Evolutionary conservation across 805 yeast species (phyloP).

Genomic region (Myxozyma vanderwaltii): DNA sequence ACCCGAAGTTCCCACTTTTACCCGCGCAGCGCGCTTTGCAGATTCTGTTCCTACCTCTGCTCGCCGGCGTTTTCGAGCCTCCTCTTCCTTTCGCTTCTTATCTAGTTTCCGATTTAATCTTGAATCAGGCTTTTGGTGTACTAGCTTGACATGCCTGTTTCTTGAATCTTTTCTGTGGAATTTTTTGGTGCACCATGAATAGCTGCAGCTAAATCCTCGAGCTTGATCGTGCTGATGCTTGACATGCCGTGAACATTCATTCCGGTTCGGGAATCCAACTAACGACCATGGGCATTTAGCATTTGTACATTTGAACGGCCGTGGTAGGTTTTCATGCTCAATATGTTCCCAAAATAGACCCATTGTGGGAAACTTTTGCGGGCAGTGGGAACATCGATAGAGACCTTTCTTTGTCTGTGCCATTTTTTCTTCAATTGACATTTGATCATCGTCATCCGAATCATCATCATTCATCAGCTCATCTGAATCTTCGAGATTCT

Average conservation of each 20-base stretch:
- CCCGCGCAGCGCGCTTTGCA: background rate
- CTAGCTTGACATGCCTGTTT: slow-evolving; percentile 44
- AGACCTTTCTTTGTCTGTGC: slow-evolving; percentile 44
- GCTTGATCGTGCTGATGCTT: slow-evolving; percentile 38
- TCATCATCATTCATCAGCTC: slow-evolving; percentile 10
- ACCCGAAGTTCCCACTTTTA: background rate
- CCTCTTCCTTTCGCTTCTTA: slow-evolving; percentile 35
- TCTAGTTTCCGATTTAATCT: slow-evolving; percentile 44
- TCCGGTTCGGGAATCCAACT: slow-evolving; percentile 46
- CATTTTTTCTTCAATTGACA: slow-evolving; percentile 14
- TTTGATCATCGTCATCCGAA: slow-evolving; percentile 3
- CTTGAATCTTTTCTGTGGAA: slow-evolving; percentile 43
- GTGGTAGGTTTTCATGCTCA: slow-evolving; percentile 40
- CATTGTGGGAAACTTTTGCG: slow-evolving; percentile 41
- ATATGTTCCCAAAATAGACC: slow-evolving; percentile 44
- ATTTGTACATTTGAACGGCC: slow-evolving; percentile 44
- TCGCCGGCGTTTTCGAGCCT: slow-evolving; percentile 13
- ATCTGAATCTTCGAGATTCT: background rate
- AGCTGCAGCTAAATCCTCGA: slow-evolving; percentile 32
- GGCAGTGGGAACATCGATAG: slow-evolving; percentile 47
- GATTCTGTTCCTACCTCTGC: background rate
- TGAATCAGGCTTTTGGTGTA: slow-evolving; percentile 47
- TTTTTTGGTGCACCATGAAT: slow-evolving; percentile 30
- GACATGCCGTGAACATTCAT: slow-evolving; percentile 45
- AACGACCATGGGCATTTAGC: slow-evolving; percentile 48